Percentiles rank a stretch among this genome's conserved stretches.
phyloP scores from a whole-genome alignment of 1,139 yeast species.

The Scheffersomyces quercinus region DNA sequence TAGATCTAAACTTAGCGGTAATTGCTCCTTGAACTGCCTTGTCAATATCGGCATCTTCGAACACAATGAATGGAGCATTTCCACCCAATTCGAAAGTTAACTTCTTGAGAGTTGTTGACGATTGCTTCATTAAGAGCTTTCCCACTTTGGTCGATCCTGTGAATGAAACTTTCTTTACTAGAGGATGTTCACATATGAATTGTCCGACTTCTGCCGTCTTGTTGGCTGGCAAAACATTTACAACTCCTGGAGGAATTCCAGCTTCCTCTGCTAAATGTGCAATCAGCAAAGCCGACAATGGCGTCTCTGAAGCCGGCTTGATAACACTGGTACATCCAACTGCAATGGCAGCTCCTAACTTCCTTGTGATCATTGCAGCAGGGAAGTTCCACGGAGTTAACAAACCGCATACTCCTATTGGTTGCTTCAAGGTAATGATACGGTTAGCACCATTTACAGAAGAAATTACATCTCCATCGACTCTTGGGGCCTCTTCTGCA shows the following conservation, averaged over 20 bases:
- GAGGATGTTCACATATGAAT: slow-evolving; percentile 41
- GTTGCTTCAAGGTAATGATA: slow-evolving; percentile 25
- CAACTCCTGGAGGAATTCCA: slow-evolving; percentile 83
- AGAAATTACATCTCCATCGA: slow-evolving; percentile 26
- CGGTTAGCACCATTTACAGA: slow-evolving; percentile 17
- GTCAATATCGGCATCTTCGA: slow-evolving; percentile 50
- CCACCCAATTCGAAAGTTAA: slow-evolving; percentile 56
- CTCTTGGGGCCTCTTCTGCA: slow-evolving; percentile 39
- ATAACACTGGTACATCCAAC: slow-evolving; percentile 91
- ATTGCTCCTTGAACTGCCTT: slow-evolving; percentile 51
- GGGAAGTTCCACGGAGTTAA: slow-evolving; percentile 98
- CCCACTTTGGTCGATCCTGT: slow-evolving; percentile 65
- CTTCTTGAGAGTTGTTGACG: slow-evolving; percentile 47
- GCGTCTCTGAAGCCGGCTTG: slow-evolving; percentile 91
- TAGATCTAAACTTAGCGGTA: slow-evolving; percentile 62
- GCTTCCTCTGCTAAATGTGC: slow-evolving; percentile 73
- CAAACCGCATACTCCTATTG: slow-evolving; percentile 84
- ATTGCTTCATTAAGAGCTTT: slow-evolving; percentile 48
- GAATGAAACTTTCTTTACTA: slow-evolving; percentile 51
- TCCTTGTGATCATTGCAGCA: slow-evolving; percentile 89
- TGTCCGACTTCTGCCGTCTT: slow-evolving; percentile 63
- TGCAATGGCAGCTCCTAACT: slow-evolving; percentile 88
- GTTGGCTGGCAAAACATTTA: slow-evolving; percentile 67
- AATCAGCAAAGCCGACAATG: slow-evolving; percentile 80
- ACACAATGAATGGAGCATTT: slow-evolving; percentile 51